Evolutionary conservation across 179 eudicot genomes (phyloP).

Genomic region (Spergularia azorica): DNA sequence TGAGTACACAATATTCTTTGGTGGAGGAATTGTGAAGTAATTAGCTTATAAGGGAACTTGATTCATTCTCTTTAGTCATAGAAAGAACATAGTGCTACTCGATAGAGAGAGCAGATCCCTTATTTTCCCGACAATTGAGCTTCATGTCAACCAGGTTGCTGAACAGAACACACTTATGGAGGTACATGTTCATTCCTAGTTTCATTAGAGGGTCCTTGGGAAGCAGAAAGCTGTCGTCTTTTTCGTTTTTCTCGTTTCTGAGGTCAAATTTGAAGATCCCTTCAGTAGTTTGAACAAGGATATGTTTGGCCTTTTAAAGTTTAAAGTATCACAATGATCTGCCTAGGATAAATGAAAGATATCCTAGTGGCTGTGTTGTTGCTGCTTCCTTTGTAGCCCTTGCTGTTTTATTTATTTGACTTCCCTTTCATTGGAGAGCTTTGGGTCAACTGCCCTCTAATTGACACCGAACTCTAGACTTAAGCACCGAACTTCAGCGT

Average conservation of each 20-base stretch:
- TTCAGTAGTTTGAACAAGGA: no score
- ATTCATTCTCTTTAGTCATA: background rate
- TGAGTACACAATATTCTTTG: background rate
- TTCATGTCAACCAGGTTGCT: no score
- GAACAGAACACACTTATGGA: no score
- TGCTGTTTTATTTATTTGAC: background rate
- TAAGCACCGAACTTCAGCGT: no score
- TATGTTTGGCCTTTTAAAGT: background rate
- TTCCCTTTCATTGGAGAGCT: background rate
- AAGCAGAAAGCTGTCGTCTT: background rate
- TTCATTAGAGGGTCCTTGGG: no score
- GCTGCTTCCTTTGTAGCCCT: background rate
- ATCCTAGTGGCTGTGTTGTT: background rate
- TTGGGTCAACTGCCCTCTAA: background rate
- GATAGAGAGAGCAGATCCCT: conserved; percentile 2
- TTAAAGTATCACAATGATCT: background rate
- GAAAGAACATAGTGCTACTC: background rate
- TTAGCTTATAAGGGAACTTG: background rate
- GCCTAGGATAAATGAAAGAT: background rate
- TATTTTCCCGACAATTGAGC: background rate
- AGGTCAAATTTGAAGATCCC: background rate
- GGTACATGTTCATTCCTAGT: background rate
- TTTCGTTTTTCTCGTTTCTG: no score
- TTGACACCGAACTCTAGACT: no score
- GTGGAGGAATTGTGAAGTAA: background rate